Base-by-base conservation (phyloP, 305 asterid species). In the Plantago lanceolata region DNA sequence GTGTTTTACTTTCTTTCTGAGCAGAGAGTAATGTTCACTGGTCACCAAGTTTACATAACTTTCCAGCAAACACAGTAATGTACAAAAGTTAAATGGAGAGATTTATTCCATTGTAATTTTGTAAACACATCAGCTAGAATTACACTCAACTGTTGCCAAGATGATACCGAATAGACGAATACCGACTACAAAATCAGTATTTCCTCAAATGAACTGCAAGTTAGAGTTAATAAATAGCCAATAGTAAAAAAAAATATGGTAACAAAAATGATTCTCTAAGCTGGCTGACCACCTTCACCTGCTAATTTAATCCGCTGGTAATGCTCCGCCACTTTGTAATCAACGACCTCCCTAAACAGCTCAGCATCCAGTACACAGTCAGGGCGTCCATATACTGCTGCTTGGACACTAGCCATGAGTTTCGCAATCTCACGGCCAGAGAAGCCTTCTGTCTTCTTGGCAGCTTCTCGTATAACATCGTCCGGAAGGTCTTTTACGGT, bases 341-440 rank as follows among this genome's bases (percentile, higher is more conserved):
- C 92, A 35, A 93, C 94, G 29, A 93, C 73, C 79, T 93, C 96
- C 65, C 47, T 71, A 70, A 93, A 93, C 55, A 93, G 63, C 52
- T 73, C 70, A 4, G 87, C 60, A 75, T 90, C 95, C 57, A 93
- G 75, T 53, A 78, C 79, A 18, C 99, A 93, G 61, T 87, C 90
- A 0, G 95, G 87, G 16, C 95, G 75, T 20, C 96, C 99, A 53
- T 90, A 93, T 0, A 93, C 96, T 4, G 95, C 82, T 14, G 97
- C 99, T 68, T 93, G 99, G 51, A 90, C 87, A 28, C 99, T 78
- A 11, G 99, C 99, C 90, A 93, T 79, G 28, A 93, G 95, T 61
- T 93, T 93, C 21, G 97, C 96, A 21, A 88, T 90, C 82, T 93
- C 99, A 11, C 99, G 83, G 19, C 99, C 99, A 0, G 99, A 93